Base-by-base conservation (phyloP, 768 basidiomycete species). In the Calocera cornea region DNA sequence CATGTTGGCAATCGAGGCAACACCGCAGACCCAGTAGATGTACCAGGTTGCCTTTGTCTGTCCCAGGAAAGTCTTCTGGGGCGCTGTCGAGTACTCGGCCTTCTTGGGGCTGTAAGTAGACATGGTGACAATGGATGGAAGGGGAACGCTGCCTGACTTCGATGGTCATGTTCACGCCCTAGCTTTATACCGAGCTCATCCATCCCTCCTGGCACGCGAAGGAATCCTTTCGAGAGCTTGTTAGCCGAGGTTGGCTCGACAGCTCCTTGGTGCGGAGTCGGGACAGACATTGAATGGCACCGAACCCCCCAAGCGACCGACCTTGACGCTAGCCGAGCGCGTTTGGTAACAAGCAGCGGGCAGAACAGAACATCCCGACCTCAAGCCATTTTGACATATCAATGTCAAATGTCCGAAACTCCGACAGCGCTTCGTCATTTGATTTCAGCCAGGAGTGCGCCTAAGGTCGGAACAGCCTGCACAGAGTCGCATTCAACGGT, bases 21-120 rank as follows among this genome's bases (percentile, higher is more conserved):
- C 54, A 33, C 54, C 54, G 54, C 54, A 60, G 27, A 60, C 19
- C 54, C 54, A 60, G 31, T 60, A 60, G 54, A 60, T 60, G 27
- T 60, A 60, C 54, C 54, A 60, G 31, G 24, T 19, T 19, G 54
- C 54, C 24, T 60, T 60, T 16, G 54, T 60, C 54, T 60, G 54
- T 2, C 54, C 54, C 27, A 60, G 31, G 54, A 29, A 60, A 10
- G 27, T 27, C 31, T 60, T 60, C 54, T 33, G 54, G 10, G 54
- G 54, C 10, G 2, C 54, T 8, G 14, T 3, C 5, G 24, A 33
- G 27, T 60, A 29, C 14, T 19, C 10, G 14, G 2, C 19, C 31
- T 60, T 27, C 54, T 33, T 27, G 5, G 2, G 7, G 54, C 54
- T 60, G 22, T 60, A 33, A 5, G 54, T 31, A 12, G 54, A 60